phyloP scores from a whole-genome alignment of 2,329 filamentous ascomycete species.

The Fusarium sp. region DNA sequence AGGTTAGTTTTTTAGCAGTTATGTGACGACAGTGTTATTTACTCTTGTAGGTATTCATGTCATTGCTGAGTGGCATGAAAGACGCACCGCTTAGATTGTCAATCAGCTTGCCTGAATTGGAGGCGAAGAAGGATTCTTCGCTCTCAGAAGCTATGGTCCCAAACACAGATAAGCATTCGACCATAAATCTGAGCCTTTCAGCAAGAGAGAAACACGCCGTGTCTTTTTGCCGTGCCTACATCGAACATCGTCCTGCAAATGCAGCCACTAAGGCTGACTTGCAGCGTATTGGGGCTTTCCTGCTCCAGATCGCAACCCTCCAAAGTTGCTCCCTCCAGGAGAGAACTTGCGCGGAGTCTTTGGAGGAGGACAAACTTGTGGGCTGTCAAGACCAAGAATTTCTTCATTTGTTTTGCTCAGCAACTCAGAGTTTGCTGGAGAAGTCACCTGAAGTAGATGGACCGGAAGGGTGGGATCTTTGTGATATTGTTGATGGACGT shows the following conservation, averaged over 20 bases:
- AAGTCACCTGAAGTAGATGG: background rate
- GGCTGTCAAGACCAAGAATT: slow-evolving; percentile 18
- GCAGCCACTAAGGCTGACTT: background rate
- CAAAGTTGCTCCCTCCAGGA: slow-evolving; percentile 27
- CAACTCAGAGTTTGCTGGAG: slow-evolving; percentile 1
- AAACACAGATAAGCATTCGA: background rate
- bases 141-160: background rate
- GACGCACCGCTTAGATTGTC: background rate
- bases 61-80: slow-evolving; percentile 24
- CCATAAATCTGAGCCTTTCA: background rate
- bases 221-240: slow-evolving; percentile 22
- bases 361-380: background rate
- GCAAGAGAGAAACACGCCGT: slow-evolving; percentile 26
- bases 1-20: slow-evolving; percentile 54
- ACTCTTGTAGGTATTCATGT: slow-evolving; percentile 31
- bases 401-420: slow-evolving; percentile 3
- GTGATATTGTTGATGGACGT: slow-evolving; percentile 21
- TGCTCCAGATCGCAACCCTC: slow-evolving; percentile 24
- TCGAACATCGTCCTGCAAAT: slow-evolving; percentile 2
- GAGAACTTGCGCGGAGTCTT: background rate
- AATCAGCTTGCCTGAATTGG: background rate
- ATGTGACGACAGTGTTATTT: background rate
- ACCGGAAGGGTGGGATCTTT: background rate
- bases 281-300: slow-evolving; percentile 21
- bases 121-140: background rate